These are phyloP conservation scores for Aspergillus novoparasiticus DNA, from an alignment of 2,329 filamentous ascomycete genomes.

Conservation along the genomic window DNA sequence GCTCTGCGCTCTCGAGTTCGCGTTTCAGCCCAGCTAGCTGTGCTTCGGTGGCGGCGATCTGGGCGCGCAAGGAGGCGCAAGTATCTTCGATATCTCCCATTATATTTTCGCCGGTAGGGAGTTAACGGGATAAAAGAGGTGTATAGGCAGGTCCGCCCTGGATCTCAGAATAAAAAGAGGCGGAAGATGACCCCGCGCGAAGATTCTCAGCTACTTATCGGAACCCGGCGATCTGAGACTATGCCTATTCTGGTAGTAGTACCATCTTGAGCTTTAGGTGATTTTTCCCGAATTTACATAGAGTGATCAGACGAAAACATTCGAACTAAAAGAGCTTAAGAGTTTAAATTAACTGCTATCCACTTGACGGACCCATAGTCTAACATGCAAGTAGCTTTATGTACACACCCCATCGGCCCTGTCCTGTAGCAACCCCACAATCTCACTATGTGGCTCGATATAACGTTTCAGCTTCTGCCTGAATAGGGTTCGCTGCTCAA, in stretches of 20 bases:
- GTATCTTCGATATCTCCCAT: constrained; percentile 29
- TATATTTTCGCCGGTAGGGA: not conserved
- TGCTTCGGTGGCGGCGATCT: constrained; percentile 41
- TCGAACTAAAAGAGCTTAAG: not conserved
- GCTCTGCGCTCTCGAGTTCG: constrained; percentile 37
- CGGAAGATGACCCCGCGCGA: constrained; percentile 1
- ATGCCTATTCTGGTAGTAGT: not conserved
- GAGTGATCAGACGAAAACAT: not conserved
- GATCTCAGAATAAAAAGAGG: not conserved
- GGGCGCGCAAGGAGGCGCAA: constrained; percentile 37
- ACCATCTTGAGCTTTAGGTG: not conserved
- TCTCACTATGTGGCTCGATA: constrained; percentile 52
- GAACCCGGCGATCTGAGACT: not conserved
- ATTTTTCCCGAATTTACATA: not conserved
- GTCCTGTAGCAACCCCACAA: constrained; percentile 23
- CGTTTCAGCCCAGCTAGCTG: constrained; percentile 38
- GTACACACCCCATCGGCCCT: not conserved
- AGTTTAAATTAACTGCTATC: not conserved
- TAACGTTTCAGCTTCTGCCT: constrained; percentile 53
- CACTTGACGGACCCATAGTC: not conserved
- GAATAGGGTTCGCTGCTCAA: constrained; percentile 62
- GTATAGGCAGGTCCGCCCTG: not conserved
- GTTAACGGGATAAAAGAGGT: not conserved
- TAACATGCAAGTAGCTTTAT: not conserved
- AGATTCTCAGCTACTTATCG: constrained; percentile 5